Conservation (phyloP, 768 basidiomycete genomes). For the Piloderma croceum region DNA sequence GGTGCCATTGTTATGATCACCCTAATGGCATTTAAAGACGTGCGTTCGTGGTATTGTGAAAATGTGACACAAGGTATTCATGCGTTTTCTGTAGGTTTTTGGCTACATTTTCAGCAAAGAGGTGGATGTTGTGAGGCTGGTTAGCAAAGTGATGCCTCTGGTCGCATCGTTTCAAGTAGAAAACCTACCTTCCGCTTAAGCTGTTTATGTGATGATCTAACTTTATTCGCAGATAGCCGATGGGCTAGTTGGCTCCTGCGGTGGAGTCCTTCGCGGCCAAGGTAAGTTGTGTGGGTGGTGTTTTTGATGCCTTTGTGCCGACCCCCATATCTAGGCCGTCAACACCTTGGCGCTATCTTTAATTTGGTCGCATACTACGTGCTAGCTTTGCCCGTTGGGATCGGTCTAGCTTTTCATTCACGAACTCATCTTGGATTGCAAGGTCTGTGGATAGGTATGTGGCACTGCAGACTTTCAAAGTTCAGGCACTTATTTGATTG, state of each 20-base stretch:
- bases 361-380: conserved; percentile 63
- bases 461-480: background rate
- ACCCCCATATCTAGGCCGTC: conserved; percentile 35
- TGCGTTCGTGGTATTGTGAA: no score
- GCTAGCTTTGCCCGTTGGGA: conserved; percentile 47
- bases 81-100: conserved; percentile 38
- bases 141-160: conserved; percentile 45
- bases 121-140: conserved; percentile 42
- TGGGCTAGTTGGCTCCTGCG: conserved; percentile 47
- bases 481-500: background rate
- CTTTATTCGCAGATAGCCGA: conserved; percentile 51
- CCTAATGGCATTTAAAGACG: conserved; percentile 53
- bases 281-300: conserved; percentile 18
- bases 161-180: conserved; percentile 50
- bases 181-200: background rate
- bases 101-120: conserved; percentile 71
- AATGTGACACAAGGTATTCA: no score
- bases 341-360: conserved; percentile 70
- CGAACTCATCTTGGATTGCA: conserved; percentile 35
- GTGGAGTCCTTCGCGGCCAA: conserved; percentile 45
- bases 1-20: conserved; percentile 54
- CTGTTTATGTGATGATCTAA: background rate
- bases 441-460: conserved; percentile 49
- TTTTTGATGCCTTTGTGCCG: background rate
- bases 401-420: conserved; percentile 42